Base-by-base conservation (phyloP, 75 land plant genomes). In the Pseudotsuga menziesii region DNA sequence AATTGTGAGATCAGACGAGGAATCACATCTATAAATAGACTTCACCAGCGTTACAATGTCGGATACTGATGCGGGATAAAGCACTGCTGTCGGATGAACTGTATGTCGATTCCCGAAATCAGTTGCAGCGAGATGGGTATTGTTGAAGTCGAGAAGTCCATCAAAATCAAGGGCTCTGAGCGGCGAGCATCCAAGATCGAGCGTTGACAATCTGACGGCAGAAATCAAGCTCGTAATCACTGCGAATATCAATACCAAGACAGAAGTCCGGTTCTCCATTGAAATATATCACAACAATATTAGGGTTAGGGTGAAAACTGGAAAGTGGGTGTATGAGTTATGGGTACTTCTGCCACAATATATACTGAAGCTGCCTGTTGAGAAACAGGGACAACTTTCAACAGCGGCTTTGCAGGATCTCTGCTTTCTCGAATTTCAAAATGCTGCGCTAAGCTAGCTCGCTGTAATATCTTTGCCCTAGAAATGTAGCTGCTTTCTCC, bases 91-190 rank as follows among this genome's bases (percentile, higher is more conserved):
- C 2, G 96, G 87, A 11, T 60, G 60, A 15, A 67, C 11, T 4
- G 80, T 75, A 17, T 55, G 61, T 36, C 88, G 35, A 48, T 90
- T 90, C 57, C 98, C 98, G 80, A 95, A 95, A 75, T 93, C 97
- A 12, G 13, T 48, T 48, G 86, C 79, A 75, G 84, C 83, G 48
- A 73, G 58, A 0, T 78, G 73, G 39, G 77, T 63, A 22, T 83
- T 63, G 13, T 85, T 35, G 70, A 88, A 87, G 44, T 62, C 75
- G 11, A 90, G 57, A 52, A 75, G 29, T 3, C 92, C 92, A 35
- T 88, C 88, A 6, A 90, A 52, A 56, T 74, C 75, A 19, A 74
- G 59, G 41, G 16, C n/a, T 27, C 67, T 74, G 20, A 74, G 75
- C 26, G 29, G 32, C 19, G 35, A 20, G 11, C 14, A 69, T 48